Base-by-base conservation (phyloP, 306 rosid species). In the Fragaria nilgerrensis region DNA sequence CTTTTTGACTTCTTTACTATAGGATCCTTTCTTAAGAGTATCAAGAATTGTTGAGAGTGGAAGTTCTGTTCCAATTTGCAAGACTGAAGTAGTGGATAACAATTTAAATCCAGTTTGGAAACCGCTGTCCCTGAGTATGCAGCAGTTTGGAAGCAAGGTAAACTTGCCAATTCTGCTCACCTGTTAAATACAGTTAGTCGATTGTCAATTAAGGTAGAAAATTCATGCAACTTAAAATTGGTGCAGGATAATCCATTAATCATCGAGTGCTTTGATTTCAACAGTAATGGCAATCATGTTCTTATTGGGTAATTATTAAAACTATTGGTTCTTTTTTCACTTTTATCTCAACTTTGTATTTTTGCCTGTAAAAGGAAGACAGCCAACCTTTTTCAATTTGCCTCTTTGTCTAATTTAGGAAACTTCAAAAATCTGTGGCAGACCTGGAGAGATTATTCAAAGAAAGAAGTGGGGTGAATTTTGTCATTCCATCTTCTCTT, bases 221-320 rank as follows among this genome's bases (percentile, higher is more conserved):
- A 53, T 27, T 70, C 3, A 20, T 59, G 19, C 4, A 73, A 47
- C 3, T 4, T 68, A 4, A 25, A 66, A 55, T 75, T 78, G 45
- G 44, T 74, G 76, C 89, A 95, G 98, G 98, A 92, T 4, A 87
- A 80, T 82, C 96, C 93, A 32, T 79, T 95, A 82, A 20, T 87
- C 32, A 88, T 95, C 2, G 98, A 95, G 87, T 92, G 98, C 82
- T 95, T 89, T 84, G 92, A 92, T 89, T 95, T 95, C 89, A 90
- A 95, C 84, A 87, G 78, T 75, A 83, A 49, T 62, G 98, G 98
- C 72, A 75, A 84, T 78, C 98, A 95, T 74, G 87, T 49, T 41
- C 92, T 92, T 37, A 81, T 95, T 39, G 97, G 98, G 97, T 92
- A 89, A 79, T 63, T 39, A 77, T 73, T 73, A 36, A 64, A 61